Evolutionary conservation across 1,284 basidiomycete species (phyloP), one percentile per base, ranked within the genome.

Genomic region (Puccinia novopanici): DNA sequence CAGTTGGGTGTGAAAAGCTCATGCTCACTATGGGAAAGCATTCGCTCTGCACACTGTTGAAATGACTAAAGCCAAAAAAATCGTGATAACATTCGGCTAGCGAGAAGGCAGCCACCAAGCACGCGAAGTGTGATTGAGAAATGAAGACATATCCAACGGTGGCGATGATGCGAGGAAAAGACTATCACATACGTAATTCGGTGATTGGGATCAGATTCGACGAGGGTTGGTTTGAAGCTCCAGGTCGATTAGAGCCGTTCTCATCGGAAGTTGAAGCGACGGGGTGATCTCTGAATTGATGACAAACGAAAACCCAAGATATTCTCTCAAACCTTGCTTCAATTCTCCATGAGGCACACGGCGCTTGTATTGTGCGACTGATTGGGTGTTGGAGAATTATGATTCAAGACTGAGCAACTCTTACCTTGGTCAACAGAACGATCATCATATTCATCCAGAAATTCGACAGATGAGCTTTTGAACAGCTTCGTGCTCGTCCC

Each of bases 41-140:
- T 52, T 75, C 57, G 57, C 73, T 75, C n/a, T 75, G 73, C 15
- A 75, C 57, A 52, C 42, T 61, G 34, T 75, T 75, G 37, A 75
- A 75, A 30, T 75, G 73, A 63, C 42, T 75, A 48, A 75, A 75
- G 15, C 24, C 42, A 50, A 75, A 75, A 22, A 75, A 65, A n/a
- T 30, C 8, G 5, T 6, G 27, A 50, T 75, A 75, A 42, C 42
- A 24, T 17, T 63, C 57, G 40, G 40, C 73, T 75, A 61, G 1
- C 1, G 34, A 75, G 22, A 73, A 1, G 71, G 17, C 12, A 50
- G 24, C n/a, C 52, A 42, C 54, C 8, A 27, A 73, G 34, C 12
- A 57, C n/a, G 30, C 12, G 13, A 37, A 54, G 34, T n/a, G 30
- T 17, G 40, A 37, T 42, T 24, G 13, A 22, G 50, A 50, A n/a